Evolutionary conservation across 2,329 filamentous ascomycete genomes (phyloP), one percentile per base, ranked within the genome.

Genomic region (Fonsecaea nubica): DNA sequence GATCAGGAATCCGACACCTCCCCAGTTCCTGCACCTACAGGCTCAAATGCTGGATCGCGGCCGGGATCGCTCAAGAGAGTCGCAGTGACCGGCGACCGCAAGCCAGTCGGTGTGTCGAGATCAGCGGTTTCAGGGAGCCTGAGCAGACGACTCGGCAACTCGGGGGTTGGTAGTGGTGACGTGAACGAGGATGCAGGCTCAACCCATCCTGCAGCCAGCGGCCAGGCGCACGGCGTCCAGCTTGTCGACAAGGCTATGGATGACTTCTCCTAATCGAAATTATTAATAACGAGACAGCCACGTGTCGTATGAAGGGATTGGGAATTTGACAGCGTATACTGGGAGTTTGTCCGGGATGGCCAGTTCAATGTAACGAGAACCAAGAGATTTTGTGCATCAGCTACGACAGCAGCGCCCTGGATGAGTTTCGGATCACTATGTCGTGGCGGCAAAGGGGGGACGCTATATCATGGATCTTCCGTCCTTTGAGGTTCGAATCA

Each of bases 211-310:
- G 9, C 48, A 10, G 13, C 45, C 7, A 36, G 30, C 21, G 53
- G 53, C 25, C 45, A 55, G 45, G 48, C 55, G 52, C 64, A 68
- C 8, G 69, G 69, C 4, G 71, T 92, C 50, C 89, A 88, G 71
- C 81, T 93, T 74, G 87, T 87, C 74, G 90, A 93, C 76, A 89
- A 86, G 78, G 88, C 90, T n/a, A 92, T 92, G 89, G 89, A 92
- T 79, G 89, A 92, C 78, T 91, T 66, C 58, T 72, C 63, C 60
- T 71, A 58, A 71, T 38, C 33, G 10, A 58, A n/a, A 52, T 18
- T 21, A 52, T 50, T 50, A 50, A 50, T 50, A 25, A 25, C 45
- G 45, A 25, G 3, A 50, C 21, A 10, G 45, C 18, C 10, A 50
- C 45, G 10, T 50, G 21, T 50, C 7, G 45, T 50, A 50, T 50